phyloP scores from a whole-genome alignment of 1,284 basidiomycete species.

The Trichosporon faecale region DNA sequence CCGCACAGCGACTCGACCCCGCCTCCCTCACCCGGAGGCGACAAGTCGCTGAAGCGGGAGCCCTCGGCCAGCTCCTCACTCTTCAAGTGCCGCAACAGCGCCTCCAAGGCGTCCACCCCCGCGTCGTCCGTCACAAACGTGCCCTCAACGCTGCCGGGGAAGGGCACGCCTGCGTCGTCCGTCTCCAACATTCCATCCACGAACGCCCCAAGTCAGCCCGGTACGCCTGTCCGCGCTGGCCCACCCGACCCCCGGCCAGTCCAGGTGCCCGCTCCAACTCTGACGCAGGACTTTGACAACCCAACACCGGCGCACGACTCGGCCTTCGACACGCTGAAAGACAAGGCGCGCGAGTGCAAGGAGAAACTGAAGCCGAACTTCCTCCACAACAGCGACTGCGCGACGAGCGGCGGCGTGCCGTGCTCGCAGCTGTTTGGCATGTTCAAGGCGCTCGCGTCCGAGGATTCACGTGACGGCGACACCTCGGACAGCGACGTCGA shows the following conservation, averaged over 20 bases:
- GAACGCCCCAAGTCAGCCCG: not conserved
- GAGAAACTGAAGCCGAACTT: not conserved
- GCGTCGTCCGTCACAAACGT: not conserved
- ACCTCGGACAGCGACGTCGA: conserved; percentile 19
- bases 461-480: conserved; percentile 21
- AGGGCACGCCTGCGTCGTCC: not conserved
- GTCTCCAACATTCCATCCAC: not conserved
- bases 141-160: not conserved
- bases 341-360: not conserved
- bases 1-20: not conserved
- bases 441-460: conserved; percentile 41
- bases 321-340: not conserved
- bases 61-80: not conserved
- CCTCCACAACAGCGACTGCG: not conserved
- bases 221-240: not conserved
- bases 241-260: not conserved
- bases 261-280: not conserved
- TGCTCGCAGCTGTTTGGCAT: conserved; percentile 41
- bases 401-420: conserved; percentile 8
- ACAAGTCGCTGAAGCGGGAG: not conserved
- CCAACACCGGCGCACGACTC: not conserved
- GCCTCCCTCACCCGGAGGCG: not conserved
- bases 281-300: not conserved
- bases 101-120: not conserved
- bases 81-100: not conserved